Conservation (phyloP, 176 grass and related monocot genomes). For the Oropetium thomaeum region DNA sequence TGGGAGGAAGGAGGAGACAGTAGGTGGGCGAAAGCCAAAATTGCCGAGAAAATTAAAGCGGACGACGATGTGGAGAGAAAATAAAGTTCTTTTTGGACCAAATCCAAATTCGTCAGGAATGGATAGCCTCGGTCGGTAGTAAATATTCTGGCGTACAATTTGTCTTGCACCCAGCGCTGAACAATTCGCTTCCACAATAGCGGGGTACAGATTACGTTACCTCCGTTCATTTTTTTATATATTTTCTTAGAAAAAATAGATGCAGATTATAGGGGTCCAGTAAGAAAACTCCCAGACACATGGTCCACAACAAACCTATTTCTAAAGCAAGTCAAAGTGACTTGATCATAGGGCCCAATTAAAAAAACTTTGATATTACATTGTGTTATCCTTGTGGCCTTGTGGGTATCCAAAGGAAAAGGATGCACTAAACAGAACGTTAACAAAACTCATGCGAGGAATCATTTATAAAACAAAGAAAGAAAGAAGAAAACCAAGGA, state of each 20-base stretch:
- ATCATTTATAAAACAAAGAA: neutral
- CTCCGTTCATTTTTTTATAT: neutral
- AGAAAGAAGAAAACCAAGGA: neutral
- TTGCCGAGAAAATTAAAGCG: conserved; percentile 32
- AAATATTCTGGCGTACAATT: conserved; percentile 40
- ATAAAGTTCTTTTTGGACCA: conserved; percentile 29
- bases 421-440: neutral
- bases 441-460: neutral
- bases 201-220: neutral
- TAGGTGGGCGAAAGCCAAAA: conserved; percentile 27
- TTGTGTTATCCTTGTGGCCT: neutral
- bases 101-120: conserved; percentile 29
- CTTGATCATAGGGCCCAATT: neutral
- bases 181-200: neutral
- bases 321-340: neutral
- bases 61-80: conserved; percentile 5
- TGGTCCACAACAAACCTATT: neutral
- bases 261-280: too few relatives aligned
- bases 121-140: conserved; percentile 26
- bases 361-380: neutral
- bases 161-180: neutral
- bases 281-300: too few relatives aligned
- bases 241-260: too few relatives aligned
- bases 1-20: neutral
- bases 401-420: neutral